Base-by-base conservation (phyloP, 2,329 filamentous ascomycete genomes). In the Neocucurbitaria cava region DNA sequence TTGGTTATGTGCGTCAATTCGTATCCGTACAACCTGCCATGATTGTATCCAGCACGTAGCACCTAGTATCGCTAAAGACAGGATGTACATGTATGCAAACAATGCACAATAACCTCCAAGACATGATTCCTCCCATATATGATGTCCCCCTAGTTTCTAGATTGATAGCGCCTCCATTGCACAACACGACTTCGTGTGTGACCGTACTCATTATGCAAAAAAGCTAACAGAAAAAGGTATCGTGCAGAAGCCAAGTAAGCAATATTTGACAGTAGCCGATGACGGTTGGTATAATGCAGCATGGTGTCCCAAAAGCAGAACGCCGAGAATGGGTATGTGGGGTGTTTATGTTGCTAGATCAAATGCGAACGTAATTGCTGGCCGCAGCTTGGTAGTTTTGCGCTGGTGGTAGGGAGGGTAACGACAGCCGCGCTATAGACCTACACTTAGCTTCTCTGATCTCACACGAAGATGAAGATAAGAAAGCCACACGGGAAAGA, bases 351-450 rank as follows among this genome's bases (percentile, higher is more conserved):
- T 43, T 43, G 41, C 41, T 43, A 31, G 20, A 40, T 62, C 47
- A 69, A 24, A 68, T 68, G 33, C 66, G 66, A 53, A 69, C 58
- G 31, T 65, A 69, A 45, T 63, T 64, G 39, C 43, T 49, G 46
- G 64, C 59, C 21, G 62, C 56, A 36, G 60, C 52, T 47, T 69
- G 65, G 43, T 70, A 67, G 52, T 68, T 68, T 36, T 69, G 66
- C 17, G 62, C 49, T 24, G 63, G 61, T 17, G 69, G 68, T 23
- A 71, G 59, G 13, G 63, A 64, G 41, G 69, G 65, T 23, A 69
- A 52, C 2, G 65, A 67, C 24, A 72, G 46, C 39, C 67, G 61
- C 39, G 68, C 68, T 69, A 50, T 38, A 41, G 49, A 61, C 50
- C 52, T 54, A 56, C 40, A 46, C 64, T 72, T 69, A 71, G 68